Conservation (phyloP, 208 protist genomes). For the Trypanosoma rangeli region DNA sequence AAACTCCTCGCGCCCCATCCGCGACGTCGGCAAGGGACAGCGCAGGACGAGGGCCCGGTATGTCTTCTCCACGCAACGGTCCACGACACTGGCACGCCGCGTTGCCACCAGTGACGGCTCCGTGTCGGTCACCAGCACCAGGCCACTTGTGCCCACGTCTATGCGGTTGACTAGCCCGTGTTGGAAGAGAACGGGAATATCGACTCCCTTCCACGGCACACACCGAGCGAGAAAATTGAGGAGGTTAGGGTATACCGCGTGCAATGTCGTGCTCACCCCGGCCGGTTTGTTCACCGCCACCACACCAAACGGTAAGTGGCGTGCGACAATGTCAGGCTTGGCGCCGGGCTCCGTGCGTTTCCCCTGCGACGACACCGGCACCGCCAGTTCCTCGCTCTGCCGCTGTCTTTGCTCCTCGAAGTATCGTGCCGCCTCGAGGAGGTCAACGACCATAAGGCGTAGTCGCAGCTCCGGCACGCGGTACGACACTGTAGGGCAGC, state of each 20-base stretch:
- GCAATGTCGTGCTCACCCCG: constrained; percentile 58
- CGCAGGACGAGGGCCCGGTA: constrained; percentile 67
- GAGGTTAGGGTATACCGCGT: constrained; percentile 51
- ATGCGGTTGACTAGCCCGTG: constrained; percentile 85
- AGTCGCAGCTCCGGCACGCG: constrained; percentile 38
- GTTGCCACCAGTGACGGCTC: constrained; percentile 30
- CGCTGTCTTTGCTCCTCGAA: constrained; percentile 8
- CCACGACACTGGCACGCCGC: constrained; percentile 35
- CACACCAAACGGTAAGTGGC: constrained; percentile 53
- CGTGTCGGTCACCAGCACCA: constrained; percentile 51
- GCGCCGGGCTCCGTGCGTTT: not conserved
- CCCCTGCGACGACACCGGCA: not conserved
- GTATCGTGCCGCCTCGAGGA: constrained; percentile 24
- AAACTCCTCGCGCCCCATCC: constrained; percentile 26
- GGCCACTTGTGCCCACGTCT: constrained; percentile 76
- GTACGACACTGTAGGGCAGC: not conserved
- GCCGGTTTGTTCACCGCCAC: constrained; percentile 67
- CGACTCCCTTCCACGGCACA: constrained; percentile 45
- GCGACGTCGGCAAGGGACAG: constrained; percentile 34
- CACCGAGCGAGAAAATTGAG: constrained; percentile 33
- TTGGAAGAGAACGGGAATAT: constrained; percentile 48
- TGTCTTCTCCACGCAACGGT: constrained; percentile 47
- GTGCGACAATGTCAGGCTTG: constrained; percentile 26
- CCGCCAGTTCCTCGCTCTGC: not conserved
- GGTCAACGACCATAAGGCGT: constrained; percentile 36